These are phyloP conservation scores for Aspergillus leporis DNA, from an alignment of 495 filamentous ascomycete species.

Conservation along the genomic window DNA sequence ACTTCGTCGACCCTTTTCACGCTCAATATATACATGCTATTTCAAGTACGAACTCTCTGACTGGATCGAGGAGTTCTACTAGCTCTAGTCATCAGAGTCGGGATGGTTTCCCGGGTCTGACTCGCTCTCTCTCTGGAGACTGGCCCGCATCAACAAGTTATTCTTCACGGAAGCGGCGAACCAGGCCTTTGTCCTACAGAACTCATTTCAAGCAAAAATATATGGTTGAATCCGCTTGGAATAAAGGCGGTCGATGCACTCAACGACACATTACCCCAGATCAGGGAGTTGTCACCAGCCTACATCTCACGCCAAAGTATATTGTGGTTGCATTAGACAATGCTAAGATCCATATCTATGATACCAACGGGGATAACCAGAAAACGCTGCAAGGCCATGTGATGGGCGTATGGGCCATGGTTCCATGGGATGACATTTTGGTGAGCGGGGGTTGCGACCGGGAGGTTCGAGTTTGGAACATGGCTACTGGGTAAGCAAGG, in stretches of 20 bases:
- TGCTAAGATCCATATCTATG: slow-evolving; percentile 97
- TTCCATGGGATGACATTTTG: slow-evolving; percentile 93
- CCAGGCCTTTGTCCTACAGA: slow-evolving; percentile 70
- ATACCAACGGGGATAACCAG: slow-evolving; percentile 82
- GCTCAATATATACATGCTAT: slow-evolving; percentile 25
- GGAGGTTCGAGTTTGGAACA: slow-evolving; percentile 96
- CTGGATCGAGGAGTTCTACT: slow-evolving; percentile 27
- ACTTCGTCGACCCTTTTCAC: slow-evolving; percentile 40
- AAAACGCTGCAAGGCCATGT: slow-evolving; percentile 92
- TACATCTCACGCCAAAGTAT: slow-evolving; percentile 92
- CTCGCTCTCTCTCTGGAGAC: slow-evolving; percentile 40
- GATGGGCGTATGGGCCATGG: slow-evolving; percentile 99
- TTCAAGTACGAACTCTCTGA: slow-evolving; percentile 22
- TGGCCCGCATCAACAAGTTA: slow-evolving; percentile 34
- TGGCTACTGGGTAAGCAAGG: slow-evolving; percentile 80
- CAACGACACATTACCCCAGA: slow-evolving; percentile 88
- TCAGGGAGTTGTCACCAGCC: slow-evolving; percentile 92
- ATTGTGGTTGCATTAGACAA: slow-evolving; percentile 98
- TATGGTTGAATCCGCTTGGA: slow-evolving; percentile 96
- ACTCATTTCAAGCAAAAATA: slow-evolving; percentile 98
- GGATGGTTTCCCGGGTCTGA: slow-evolving; percentile 29
- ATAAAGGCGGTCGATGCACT: slow-evolving; percentile 77
- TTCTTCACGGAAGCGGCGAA: slow-evolving; percentile 36
- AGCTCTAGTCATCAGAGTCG: slow-evolving; percentile 29
- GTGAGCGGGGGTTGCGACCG: slow-evolving; percentile 97